Conservation (phyloP, 177 flowering plant species). For the Vitis hybrid region DNA sequence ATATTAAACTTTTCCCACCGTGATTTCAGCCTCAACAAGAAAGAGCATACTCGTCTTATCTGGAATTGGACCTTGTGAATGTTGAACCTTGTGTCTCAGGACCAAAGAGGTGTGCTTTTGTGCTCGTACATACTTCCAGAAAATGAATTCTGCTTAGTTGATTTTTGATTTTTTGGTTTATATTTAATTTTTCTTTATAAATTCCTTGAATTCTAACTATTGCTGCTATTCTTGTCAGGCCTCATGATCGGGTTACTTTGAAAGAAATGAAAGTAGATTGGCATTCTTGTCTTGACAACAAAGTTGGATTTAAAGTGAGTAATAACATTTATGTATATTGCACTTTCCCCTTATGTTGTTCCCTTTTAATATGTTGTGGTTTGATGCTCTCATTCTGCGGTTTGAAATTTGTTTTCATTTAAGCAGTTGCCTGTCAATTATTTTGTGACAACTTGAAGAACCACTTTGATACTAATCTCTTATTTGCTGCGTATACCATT, state of each 20-base stretch:
- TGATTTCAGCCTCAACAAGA: constrained; percentile 75
- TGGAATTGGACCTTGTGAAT: constrained; percentile 64
- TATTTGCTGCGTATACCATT: too few species aligned
- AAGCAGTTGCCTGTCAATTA: too few species aligned
- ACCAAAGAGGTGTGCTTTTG: constrained; percentile 70
- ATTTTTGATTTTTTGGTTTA: not conserved
- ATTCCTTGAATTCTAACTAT: not conserved
- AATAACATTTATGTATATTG: not conserved
- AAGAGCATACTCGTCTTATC: constrained; percentile 79
- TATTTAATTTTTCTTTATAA: not conserved
- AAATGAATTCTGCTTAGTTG: not conserved
- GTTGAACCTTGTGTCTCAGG: constrained; percentile 95
- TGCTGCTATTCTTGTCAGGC: constrained; percentile 42
- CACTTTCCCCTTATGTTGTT: not conserved
- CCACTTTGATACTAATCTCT: too few species aligned
- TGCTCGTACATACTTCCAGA: not conserved
- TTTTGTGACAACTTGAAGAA: too few species aligned
- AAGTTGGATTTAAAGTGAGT: constrained; percentile 92
- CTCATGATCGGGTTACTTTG: constrained; percentile 88
- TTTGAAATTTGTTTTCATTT: not conserved
- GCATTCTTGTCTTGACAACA: constrained; percentile 89
- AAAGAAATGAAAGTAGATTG: constrained; percentile 94
- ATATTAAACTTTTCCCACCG: not conserved
- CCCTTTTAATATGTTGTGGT: not conserved
- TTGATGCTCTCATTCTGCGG: not conserved